Base-by-base conservation (phyloP, 805 yeast genomes). In the Kockiozyma suomiensis region DNA sequence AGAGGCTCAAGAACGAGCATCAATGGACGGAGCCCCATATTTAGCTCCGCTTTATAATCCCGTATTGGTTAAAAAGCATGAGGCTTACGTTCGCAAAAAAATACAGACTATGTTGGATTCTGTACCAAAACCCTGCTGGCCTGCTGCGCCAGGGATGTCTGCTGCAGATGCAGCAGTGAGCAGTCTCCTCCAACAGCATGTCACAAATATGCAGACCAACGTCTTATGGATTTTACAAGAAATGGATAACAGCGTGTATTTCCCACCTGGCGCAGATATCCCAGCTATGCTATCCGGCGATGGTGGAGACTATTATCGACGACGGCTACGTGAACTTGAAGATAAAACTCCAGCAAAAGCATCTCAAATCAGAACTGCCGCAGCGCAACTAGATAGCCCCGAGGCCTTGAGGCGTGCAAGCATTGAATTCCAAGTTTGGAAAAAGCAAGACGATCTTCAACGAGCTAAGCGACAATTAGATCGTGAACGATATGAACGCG, bases 31-130 rank as follows among this genome's bases (percentile, higher is more conserved):
- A 6, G 59, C 55, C 19, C 66, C 66, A 15, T 56, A 59, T 43
- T 50, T 62, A 12, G 66, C 66, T 19, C 66, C 66, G 28, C 51
- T 62, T 17, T 62, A 40, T 37, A 62, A 62, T 25, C 43, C 61
- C 7, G 65, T 62, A 8, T 37, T 61, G 23, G 61, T 60, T 17
- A 62, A 62, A 28, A 62, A 62, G 40, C 66, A 62, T 25, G 65
- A 62, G 42, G 60, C 61, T 1, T 62, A 62, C 54, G 58, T 62
- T n/a, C 54, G 65, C 7, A 62, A 62, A 46, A 62, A 62, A 33
- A 56, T 62, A 13, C 49, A 45, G 33, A 23, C 56, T n/a, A 55
- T 56, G 42, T 40, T 62, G 43, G 59, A 48, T 21, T 49, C 61
- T 17, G 38, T 47, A 2, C 56, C 47, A 38, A 30, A 43, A 50